Base-by-base conservation (phyloP, 1,139 yeast species). In the Geotrichum fermentans region DNA sequence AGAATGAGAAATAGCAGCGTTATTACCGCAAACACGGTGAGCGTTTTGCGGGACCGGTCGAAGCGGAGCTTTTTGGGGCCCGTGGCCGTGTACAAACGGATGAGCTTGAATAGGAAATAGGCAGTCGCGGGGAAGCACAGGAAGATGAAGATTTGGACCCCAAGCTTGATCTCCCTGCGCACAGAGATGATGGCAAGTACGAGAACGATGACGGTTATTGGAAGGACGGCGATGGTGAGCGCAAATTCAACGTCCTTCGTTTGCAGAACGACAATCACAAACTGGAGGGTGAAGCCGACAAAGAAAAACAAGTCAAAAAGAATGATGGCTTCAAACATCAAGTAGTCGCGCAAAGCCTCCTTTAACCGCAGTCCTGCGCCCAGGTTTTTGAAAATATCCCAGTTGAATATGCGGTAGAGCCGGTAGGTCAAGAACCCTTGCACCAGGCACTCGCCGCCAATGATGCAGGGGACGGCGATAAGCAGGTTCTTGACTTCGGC, bases 211-310 rank as follows among this genome's bases (percentile, higher is more conserved):
- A 77, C 61, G 0, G 80, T 75, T 22, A 73, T 56, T 1, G 81
- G 81, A 24, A 77, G 65, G 43, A 76, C 78, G 28, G 73, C 67
- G 17, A 76, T 67, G 0, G 82, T 77, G 40, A 77, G 64, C 2
- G 70, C 75, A 57, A 77, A 77, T 57, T 77, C 81, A 13, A 67
- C 66, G 10, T 76, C 75, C 18, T 62, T 59, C 44, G 65, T 67
- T 47, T 73, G 64, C 30, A 75, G 65, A 66, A 77, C 74, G 49
- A 77, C 74, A 35, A 75, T 78, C 29, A 74, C 61, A 56, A 76
- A 77, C 59, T 77, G 82, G 33, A 77, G 69, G 1, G 80, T 75
- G 60, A 77, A 77, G 1, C 79, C 81, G 40, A 76, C 61, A 54
- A 77, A 75, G 64, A 74, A 75, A 67, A 74, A 75, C 49, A 75